Evolutionary conservation across 2,329 filamentous ascomycete species (phyloP).

Genomic region (Scopulariopsis brevicaulis): DNA sequence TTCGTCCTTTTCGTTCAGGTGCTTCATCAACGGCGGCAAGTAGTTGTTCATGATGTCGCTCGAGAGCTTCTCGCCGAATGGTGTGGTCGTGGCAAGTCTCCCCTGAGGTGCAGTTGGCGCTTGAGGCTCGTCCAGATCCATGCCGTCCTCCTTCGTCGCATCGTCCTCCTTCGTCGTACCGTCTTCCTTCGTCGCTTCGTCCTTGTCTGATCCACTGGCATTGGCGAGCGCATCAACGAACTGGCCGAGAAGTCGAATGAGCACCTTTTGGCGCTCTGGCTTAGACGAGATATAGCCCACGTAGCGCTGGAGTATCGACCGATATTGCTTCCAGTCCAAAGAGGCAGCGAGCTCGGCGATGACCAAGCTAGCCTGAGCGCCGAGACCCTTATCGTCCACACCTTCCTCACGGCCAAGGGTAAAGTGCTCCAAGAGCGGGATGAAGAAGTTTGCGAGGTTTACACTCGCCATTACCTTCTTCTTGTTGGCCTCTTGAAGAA

Average conservation of each 20-base stretch:
- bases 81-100: constrained; percentile 52
- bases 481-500: constrained; percentile 58
- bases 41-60: constrained; percentile 65
- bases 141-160: constrained; percentile 23
- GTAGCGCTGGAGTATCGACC: constrained; percentile 73
- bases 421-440: constrained; percentile 89
- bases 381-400: constrained; percentile 70
- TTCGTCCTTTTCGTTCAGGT: constrained; percentile 91
- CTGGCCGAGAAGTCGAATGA: constrained; percentile 70
- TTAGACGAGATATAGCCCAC: constrained; percentile 72
- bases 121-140: constrained; percentile 13
- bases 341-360: constrained; percentile 65
- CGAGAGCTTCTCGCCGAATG: constrained; percentile 53
- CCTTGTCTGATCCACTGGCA: constrained; percentile 19
- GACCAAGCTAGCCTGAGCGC: constrained; percentile 74
- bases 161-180: constrained; percentile 9
- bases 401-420: constrained; percentile 70
- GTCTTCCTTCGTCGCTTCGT: background rate
- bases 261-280: constrained; percentile 73
- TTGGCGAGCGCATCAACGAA: constrained; percentile 65
- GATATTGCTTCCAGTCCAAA: constrained; percentile 85
- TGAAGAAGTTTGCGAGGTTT: constrained; percentile 76
- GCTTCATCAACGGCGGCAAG: constrained; percentile 67
- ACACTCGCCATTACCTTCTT: constrained; percentile 56
- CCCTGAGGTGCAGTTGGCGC: constrained; percentile 25